Evolutionary conservation across 2,329 filamentous ascomycete species (phyloP), one percentile per base, ranked within the genome.

Genomic region (Fusarium sp.): DNA sequence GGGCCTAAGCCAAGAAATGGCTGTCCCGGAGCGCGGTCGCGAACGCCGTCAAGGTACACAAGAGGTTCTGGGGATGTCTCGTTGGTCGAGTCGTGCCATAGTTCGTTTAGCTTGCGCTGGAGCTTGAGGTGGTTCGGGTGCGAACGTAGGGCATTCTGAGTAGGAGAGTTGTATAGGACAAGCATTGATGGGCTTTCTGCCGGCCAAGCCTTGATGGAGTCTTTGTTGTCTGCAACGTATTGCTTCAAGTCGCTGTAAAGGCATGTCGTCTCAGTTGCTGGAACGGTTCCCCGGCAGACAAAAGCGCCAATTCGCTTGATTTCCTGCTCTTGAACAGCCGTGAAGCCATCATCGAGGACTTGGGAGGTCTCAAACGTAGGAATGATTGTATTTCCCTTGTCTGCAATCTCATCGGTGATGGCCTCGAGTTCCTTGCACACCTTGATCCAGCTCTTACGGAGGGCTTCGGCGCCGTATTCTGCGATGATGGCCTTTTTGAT

Each of bases 1-100:
- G 84, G 84, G 2, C 85, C 84, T 1, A 86, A 78, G 8, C 84
- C 83, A 10, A 80, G 79, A 68, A 86, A 86, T 1, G 75, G 71
- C 33, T 83, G 79, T 22, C 80, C 78, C 6, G 83, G 82, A 5
- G 82, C 79, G 11, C 84, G 80, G 65, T 83, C 81, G 16, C 85
- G 82, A 4, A 83, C 71, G 6, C 77, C 82, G 62, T 86, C 84
- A n/a, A 79, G 77, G 69, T 85, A 86, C 2, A 81, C 77, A 38
- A 86, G 68, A 1, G 84, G 84, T 2, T 84, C 82, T 4, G 81
- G 73, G 2, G 76, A 80, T 1, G 77, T 77, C 35, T 78, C 77
- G 8, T 69, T 73, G 5, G 74, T 70, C 8, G 75, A 75, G 50
- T 82, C 82, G 58, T 83, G 81, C 81, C 82, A 86, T 27, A 85